Evolutionary conservation across 129 eudicot genomes (phyloP), one percentile per base, ranked within the genome.

Genomic region (Pseudognaphalium luteoalbum): DNA sequence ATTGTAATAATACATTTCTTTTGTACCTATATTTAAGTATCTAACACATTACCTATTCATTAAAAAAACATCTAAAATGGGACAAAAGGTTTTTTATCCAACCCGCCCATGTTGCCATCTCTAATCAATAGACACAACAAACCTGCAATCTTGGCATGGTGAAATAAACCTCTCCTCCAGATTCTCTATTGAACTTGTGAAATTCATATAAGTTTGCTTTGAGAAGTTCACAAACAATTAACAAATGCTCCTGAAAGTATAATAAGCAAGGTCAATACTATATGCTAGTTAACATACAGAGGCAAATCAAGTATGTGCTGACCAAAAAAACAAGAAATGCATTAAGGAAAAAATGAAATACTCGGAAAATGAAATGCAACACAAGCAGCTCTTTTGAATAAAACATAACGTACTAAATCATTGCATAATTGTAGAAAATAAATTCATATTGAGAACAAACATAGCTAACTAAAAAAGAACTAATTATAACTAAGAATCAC

Each of bases 81-180:
- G 28, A 25, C n/a, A 28, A 59, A 73, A 39, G 41, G 25, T 29
- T 4, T 61, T 61, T 7, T 41, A 15, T 17, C 11, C 61, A 30
- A 30, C 78, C 33, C 29, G 0, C 62, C 47, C 71, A 74, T 44
- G 41, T 74, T 44, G 30, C 61, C 51, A 50, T 37, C 80, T 64
- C 28, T 65, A 21, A 50, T 33, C 33, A 76, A 74, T 29, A 73
- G 47, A 14, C 12, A 39, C 64, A 68, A 70, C 83, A 58, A 77
- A 94, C 99, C 99, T 94, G 99, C 73, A 94, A 87, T 87, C 99
- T 94, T 77, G 99, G 97, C 97, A 94, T 94, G 44, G 99, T 91
- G 80, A 94, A 94, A 86, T 94, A 94, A 79, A 94, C 99, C 83
- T 94, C 99, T 62, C 99, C 99, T 67, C 99, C 97, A 77, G 99